Percentiles rank a stretch among this genome's conserved stretches.
These are phyloP conservation scores for Ophiorrhiza pumila DNA, from an alignment of 257 asterid species.

Conservation along the genomic window DNA sequence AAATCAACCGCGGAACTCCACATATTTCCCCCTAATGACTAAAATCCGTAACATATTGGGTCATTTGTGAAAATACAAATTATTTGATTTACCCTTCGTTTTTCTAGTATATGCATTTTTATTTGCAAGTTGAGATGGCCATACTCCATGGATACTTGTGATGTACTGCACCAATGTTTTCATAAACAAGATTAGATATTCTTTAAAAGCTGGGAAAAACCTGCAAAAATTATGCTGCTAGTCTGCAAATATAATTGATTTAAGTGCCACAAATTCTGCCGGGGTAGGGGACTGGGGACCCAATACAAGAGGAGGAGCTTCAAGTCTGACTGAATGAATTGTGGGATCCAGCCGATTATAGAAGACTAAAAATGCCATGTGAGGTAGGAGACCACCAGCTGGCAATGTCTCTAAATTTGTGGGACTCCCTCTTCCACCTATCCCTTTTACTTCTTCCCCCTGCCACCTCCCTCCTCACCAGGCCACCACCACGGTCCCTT, in stretches of 20 bases:
- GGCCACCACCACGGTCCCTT: slow-evolving; percentile 19
- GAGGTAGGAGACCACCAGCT: slow-evolving; percentile 81
- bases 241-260: slow-evolving; percentile 5
- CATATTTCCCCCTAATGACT: no score
- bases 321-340: slow-evolving; percentile 26
- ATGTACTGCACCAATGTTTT: no score
- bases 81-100: no score
- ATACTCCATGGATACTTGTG: no score
- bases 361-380: slow-evolving; percentile 40
- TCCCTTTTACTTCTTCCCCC: slow-evolving; percentile 28
- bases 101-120: no score
- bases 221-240: background rate
- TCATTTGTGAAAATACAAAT: no score
- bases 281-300: slow-evolving; percentile 8
- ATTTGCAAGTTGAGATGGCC: no score
- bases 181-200: background rate
- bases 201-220: background rate
- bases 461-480: slow-evolving; percentile 1
- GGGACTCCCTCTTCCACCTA: slow-evolving; percentile 24
- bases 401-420: slow-evolving; percentile 45
- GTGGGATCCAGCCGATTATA: slow-evolving; percentile 28
- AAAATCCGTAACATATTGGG: no score
- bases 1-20: no score
- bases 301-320: slow-evolving; percentile 19
- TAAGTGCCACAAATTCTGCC: slow-evolving; percentile 20